Percentiles rank a stretch among this genome's conserved stretches.
phyloP scores from a whole-genome alignment of 1,284 basidiomycete species.

The Schizophyllum commune region DNA sequence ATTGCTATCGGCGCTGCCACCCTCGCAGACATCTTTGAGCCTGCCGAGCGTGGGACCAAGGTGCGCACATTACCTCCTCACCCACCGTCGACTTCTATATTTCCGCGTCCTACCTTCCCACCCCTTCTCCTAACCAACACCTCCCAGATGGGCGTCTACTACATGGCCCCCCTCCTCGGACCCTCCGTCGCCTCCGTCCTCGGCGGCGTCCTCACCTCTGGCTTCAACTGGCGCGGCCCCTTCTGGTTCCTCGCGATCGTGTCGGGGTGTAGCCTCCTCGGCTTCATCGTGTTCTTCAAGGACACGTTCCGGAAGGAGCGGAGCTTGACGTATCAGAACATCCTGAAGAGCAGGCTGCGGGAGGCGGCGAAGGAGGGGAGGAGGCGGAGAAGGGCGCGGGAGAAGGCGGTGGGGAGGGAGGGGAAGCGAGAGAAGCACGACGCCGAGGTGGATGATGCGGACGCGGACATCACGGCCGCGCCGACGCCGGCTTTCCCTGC shows the following conservation, averaged over 20 bases:
- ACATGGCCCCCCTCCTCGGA: slow-evolving; percentile 54
- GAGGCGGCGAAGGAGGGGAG: slow-evolving; percentile 12
- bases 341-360: slow-evolving; percentile 30
- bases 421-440: slow-evolving; percentile 2
- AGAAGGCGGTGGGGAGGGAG: slow-evolving; percentile 9
- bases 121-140: no score
- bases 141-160: slow-evolving; percentile 31
- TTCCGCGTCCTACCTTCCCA: no score
- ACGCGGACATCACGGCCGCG: neutral
- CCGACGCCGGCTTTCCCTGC: neutral
- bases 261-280: slow-evolving; percentile 44
- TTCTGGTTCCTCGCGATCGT: slow-evolving; percentile 78
- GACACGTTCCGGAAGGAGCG: slow-evolving; percentile 82
- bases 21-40: slow-evolving; percentile 76
- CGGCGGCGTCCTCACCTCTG: slow-evolving; percentile 63
- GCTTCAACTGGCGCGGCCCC: slow-evolving; percentile 68
- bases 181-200: slow-evolving; percentile 65
- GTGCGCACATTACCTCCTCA: slow-evolving; percentile 17
- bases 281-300: slow-evolving; percentile 64
- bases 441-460: slow-evolving; percentile 3
- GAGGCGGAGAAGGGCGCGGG: slow-evolving; percentile 6
- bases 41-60: slow-evolving; percentile 69
- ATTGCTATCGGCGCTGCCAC: slow-evolving; percentile 77
- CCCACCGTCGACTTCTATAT: neutral
- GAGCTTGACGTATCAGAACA: slow-evolving; percentile 67